A percentile compares a stretch with the other conserved stretches of the same genome.
phyloP scores from a whole-genome alignment of 2,329 filamentous ascomycete genomes.

The Trichoderma cornu-damae region DNA sequence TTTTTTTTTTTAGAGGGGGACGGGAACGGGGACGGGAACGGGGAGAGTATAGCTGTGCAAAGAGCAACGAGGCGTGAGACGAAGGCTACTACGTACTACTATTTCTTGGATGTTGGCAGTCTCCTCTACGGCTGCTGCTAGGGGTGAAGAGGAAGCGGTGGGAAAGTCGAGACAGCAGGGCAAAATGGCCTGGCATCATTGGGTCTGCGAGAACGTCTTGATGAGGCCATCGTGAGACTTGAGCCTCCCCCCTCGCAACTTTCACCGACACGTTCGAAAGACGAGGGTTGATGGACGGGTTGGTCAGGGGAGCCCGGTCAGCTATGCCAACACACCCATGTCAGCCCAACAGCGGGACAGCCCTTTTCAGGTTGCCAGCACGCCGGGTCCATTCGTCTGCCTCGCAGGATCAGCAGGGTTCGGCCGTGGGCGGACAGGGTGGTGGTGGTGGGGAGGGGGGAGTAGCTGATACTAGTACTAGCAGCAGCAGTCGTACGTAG shows the following conservation, averaged over 20 bases:
- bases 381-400: conserved; percentile 18
- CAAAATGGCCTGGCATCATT: background rate
- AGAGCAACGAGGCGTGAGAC: background rate
- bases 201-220: background rate
- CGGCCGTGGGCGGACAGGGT: background rate
- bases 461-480: conserved; percentile 12
- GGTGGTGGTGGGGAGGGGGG: background rate
- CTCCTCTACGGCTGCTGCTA: conserved; percentile 6
- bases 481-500: no score
- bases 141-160: conserved; percentile 1
- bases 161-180: background rate
- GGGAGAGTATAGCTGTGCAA: background rate
- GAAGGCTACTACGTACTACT: background rate
- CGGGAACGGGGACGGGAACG: no score
- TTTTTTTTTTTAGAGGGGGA: background rate
- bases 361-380: conserved; percentile 18
- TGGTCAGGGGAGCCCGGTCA: conserved; percentile 4
- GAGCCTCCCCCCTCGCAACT: background rate
- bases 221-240: conserved; percentile 17
- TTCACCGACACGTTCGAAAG: conserved; percentile 13
- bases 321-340: conserved; percentile 18
- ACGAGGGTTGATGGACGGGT: background rate
- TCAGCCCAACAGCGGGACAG: conserved; percentile 17
- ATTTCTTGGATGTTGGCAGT: conserved; percentile 1
- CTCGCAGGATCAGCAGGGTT: conserved; percentile 19